Evolutionary conservation across 305 asterid species (phyloP), one percentile per base, ranked within the genome.

Genomic region (Petunia hybrid): DNA sequence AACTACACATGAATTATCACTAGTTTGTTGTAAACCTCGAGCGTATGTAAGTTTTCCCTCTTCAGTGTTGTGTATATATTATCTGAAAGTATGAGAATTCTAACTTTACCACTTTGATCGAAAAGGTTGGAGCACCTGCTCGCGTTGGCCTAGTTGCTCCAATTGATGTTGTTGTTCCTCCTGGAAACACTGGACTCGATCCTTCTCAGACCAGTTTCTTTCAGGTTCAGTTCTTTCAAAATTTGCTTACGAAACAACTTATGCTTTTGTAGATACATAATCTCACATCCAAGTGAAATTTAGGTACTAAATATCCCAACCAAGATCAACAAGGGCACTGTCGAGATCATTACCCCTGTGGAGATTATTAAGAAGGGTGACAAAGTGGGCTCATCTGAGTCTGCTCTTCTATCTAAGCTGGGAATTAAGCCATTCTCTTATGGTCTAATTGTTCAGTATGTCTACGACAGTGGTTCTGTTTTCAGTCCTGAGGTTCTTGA

Each of bases 101-200:
- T 73, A 13, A 73, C 78, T 73, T 73, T 13, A 73, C 36, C 78
- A 66, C 13, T 22, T 51, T 8, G 6, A 61, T 74, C 61, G 36
- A 83, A 61, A 84, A 86, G 87, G 87, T 86, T 67, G 89, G 87
- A 67, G 87, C 87, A 66, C 87, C 87, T 45, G 89, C 89, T 60
- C 85, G 89, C 1, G 87, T 81, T 67, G 89, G 89, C 75, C 81
- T 83, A 0, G 51, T 86, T 48, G 89, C 89, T 59, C 89, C 89
- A 9, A 79, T 83, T 83, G 84, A 83, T 68, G 89, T 86, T 55
- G 71, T 86, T 73, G 89, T 86, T 61, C 87, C 87, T 40, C 87
- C 89, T 61, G 87, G 89, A 57, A 86, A 81, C 71, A 86, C 87
- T 60, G 89, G 89, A 40, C 89, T 86, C 67, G 89, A 86, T 75